Percentiles rank a stretch among this genome's conserved stretches.
These are phyloP conservation scores for Coelastrella sp. DNA, from an alignment of 139 green algal genomes.

Conservation along the genomic window DNA sequence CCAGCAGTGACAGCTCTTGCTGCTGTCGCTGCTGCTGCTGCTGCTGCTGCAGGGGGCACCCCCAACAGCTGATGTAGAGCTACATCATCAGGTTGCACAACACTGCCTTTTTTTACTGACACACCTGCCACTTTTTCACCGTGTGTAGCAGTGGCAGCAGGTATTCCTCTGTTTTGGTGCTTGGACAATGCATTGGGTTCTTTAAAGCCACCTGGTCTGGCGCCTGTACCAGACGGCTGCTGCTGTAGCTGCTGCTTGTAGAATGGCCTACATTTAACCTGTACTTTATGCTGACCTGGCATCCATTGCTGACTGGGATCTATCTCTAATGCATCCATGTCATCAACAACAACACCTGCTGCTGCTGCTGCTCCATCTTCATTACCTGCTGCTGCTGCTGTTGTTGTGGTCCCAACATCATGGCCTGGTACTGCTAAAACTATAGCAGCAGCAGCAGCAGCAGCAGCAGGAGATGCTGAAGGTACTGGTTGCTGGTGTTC, in stretches of 20 bases:
- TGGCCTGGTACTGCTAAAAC: background rate
- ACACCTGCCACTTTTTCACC: background rate
- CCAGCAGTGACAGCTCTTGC: background rate
- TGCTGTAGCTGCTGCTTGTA: background rate
- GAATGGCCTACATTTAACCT: background rate
- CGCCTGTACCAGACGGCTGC: background rate
- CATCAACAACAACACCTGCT: constrained; percentile 13
- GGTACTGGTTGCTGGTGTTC: background rate
- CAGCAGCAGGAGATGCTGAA: no score
- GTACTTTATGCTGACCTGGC: background rate
- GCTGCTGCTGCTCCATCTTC: constrained; percentile 27
- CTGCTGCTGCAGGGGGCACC: background rate
- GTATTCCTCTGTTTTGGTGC: background rate
- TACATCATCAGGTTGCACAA: background rate
- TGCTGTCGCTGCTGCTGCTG: background rate
- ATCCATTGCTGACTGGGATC: constrained; percentile 6
- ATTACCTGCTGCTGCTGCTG: background rate
- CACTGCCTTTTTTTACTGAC: background rate
- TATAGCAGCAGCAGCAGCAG: no score
- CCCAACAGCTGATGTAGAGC: background rate
- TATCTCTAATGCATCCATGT: constrained; percentile 6
- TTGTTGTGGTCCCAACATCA: background rate
- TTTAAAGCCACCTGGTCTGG: background rate
- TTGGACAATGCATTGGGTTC: background rate
- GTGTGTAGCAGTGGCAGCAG: background rate